These are phyloP conservation scores for Sabuloglossum arenarium DNA, from an alignment of 495 filamentous ascomycete species.

Conservation along the genomic window DNA sequence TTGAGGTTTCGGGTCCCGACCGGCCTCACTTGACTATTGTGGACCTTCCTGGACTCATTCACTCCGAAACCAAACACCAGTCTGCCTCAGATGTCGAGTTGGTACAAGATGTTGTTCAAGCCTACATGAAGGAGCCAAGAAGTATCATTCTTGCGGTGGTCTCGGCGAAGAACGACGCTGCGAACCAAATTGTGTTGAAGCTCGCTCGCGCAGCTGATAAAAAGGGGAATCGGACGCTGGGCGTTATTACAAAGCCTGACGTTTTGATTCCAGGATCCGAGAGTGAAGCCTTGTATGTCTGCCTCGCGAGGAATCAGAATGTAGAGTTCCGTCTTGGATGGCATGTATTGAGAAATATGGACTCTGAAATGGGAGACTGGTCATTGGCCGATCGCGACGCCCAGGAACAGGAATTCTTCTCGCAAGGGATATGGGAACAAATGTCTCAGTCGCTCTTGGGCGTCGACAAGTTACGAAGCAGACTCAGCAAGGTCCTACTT, in stretches of 20 bases:
- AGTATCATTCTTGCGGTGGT: conserved; percentile 44
- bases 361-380: conserved; percentile 19
- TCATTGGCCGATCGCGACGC: conserved; percentile 16
- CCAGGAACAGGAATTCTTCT: conserved; percentile 23
- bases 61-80: conserved; percentile 22
- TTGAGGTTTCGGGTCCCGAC: conserved; percentile 39
- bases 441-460: conserved; percentile 11
- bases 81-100: too few species aligned
- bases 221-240: conserved; percentile 28
- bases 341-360: conserved; percentile 44
- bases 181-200: conserved; percentile 26
- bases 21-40: conserved; percentile 43
- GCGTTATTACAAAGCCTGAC: conserved; percentile 37
- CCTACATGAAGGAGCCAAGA: conserved; percentile 27
- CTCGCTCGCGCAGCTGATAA: conserved; percentile 23
- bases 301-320: conserved; percentile 37
- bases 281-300: conserved; percentile 30
- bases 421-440: conserved; percentile 8
- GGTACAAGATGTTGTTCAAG: conserved; percentile 18
- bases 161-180: conserved; percentile 27
- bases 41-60: conserved; percentile 42
- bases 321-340: conserved; percentile 41
- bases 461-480: conserved; percentile 11
- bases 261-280: conserved; percentile 23
- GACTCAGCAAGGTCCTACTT: conserved; percentile 13